Evolutionary conservation across 495 filamentous ascomycete genomes (phyloP).

Genomic region (Lindgomyces ingoldianus): DNA sequence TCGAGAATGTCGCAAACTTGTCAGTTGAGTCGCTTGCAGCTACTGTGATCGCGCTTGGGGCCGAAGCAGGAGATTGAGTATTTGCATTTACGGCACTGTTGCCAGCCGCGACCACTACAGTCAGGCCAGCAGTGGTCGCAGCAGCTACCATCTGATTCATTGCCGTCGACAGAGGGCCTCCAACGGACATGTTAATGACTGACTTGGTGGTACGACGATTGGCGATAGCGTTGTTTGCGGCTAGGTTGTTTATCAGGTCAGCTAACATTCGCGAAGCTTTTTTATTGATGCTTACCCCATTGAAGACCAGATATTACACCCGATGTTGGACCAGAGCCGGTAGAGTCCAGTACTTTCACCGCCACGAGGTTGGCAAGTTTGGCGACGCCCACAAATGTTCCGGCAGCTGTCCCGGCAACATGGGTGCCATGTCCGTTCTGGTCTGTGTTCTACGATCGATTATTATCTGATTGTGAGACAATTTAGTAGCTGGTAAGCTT

Average conservation of each 20-base stretch:
- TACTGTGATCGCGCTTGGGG: slow-evolving; percentile 10
- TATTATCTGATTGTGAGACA: too few relatives aligned
- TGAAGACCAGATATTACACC: neutral
- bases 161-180: neutral
- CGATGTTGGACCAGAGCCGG: too few relatives aligned
- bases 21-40: slow-evolving; percentile 6
- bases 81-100: neutral
- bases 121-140: slow-evolving; percentile 9
- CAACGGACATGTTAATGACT: slow-evolving; percentile 7
- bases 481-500: too few relatives aligned
- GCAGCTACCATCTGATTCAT: neutral
- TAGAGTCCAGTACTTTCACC: neutral
- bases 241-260: neutral
- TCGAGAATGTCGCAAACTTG: neutral
- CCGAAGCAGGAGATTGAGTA: slow-evolving; percentile 13
- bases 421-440: slow-evolving; percentile 1
- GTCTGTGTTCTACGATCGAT: neutral
- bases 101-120: slow-evolving; percentile 18
- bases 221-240: neutral
- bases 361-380: neutral
- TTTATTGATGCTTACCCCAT: neutral
- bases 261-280: neutral
- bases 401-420: neutral
- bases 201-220: neutral
- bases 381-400: neutral